These are phyloP conservation scores for Fusarium globosum DNA, from an alignment of 2,329 filamentous ascomycete species.

Conservation along the genomic window DNA sequence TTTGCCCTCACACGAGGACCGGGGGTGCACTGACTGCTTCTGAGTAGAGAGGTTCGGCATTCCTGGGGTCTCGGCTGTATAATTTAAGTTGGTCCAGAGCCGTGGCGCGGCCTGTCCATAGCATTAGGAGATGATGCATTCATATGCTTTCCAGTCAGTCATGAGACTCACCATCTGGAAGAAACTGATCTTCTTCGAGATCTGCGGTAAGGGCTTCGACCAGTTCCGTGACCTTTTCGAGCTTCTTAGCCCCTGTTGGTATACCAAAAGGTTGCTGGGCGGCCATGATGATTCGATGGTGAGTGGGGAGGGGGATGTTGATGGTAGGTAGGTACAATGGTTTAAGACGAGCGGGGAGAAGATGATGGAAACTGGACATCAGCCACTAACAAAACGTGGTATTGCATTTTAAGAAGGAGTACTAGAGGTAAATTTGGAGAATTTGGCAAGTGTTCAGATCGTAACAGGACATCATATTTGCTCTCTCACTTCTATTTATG, in stretches of 20 bases:
- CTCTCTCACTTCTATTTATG: not conserved
- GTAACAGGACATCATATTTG: not conserved
- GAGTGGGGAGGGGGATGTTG: constrained; percentile 4
- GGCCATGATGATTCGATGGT: constrained; percentile 35
- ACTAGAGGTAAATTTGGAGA: not conserved
- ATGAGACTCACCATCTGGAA: constrained; percentile 62
- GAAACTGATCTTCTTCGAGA: constrained; percentile 67
- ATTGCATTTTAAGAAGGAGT: constrained; percentile 2
- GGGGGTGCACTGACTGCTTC: constrained; percentile 65
- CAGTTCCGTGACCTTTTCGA: constrained; percentile 73
- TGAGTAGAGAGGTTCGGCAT: constrained; percentile 88
- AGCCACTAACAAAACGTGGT: constrained; percentile 28
- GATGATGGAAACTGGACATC: constrained; percentile 21
- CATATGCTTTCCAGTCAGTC: not conserved
- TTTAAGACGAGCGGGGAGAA: constrained; percentile 25
- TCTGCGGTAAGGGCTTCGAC: constrained; percentile 72
- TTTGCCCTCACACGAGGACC: not conserved
- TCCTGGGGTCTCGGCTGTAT: constrained; percentile 71
- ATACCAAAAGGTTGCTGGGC: constrained; percentile 40
- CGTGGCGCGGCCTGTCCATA: constrained; percentile 67
- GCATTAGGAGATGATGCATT: constrained; percentile 24
- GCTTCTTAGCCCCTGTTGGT: constrained; percentile 62
- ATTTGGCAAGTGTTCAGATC: not conserved
- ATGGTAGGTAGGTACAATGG: not conserved
- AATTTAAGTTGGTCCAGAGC: constrained; percentile 76